Conservation (phyloP, 2,329 filamentous ascomycete genomes). For the Fusarium verrucosum region DNA sequence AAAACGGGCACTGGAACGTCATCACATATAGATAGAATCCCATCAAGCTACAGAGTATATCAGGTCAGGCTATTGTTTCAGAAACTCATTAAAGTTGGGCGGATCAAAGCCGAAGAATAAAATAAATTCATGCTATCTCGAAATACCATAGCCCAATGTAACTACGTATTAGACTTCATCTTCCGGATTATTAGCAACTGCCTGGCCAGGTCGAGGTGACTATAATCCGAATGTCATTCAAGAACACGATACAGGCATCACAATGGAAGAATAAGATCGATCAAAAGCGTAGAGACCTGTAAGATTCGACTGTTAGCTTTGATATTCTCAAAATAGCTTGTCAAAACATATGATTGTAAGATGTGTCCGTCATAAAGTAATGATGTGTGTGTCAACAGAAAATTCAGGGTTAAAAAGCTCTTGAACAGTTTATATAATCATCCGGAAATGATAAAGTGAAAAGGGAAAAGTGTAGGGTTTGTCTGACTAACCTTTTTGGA, state of each 20-base stretch:
- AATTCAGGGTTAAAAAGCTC: conserved; percentile 76
- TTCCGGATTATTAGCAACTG: not conserved
- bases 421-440: conserved; percentile 65
- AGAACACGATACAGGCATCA: conserved; percentile 25
- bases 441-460: conserved; percentile 49
- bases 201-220: conserved; percentile 9
- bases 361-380: conserved; percentile 63
- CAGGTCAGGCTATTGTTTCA: not conserved
- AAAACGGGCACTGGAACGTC: conserved; percentile 59
- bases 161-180: not conserved
- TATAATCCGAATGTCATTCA: not conserved
- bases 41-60: not conserved
- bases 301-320: conserved; percentile 50
- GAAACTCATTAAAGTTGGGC: not conserved
- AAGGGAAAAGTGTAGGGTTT: not conserved
- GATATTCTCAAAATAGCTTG: conserved; percentile 47
- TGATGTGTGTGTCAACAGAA: conserved; percentile 68
- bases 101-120: not conserved
- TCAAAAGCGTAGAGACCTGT: conserved; percentile 25
- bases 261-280: conserved; percentile 21
- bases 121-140: not conserved
- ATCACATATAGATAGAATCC: conserved; percentile 2
- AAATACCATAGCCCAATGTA: not conserved
- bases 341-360: conserved; percentile 32
- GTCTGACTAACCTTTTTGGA: conserved; percentile 57